Evolutionary conservation across 1,284 basidiomycete species (phyloP), one percentile per base, ranked within the genome.

Genomic region (Gomphus bonarii): DNA sequence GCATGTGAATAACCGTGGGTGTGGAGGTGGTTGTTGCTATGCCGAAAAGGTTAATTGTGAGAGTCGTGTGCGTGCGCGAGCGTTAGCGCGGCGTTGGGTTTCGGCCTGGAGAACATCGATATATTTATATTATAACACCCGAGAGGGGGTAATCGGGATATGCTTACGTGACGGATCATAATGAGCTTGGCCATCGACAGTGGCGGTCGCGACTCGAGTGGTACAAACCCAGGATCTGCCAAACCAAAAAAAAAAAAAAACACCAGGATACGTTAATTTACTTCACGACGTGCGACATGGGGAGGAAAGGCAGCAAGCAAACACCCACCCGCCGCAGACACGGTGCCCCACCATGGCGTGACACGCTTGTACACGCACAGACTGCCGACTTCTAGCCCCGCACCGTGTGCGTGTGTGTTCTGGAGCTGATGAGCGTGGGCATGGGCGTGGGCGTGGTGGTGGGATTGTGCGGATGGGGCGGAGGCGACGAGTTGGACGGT

Each of bases 131-230:
- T n/a, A n/a, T n/a, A n/a, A n/a, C n/a, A n/a, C n/a, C n/a, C n/a
- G n/a, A 16, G 35, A 54, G 10, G 20, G 12, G 36, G 5, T 48
- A 5, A 54, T 33, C 5, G 31, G 30, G 20, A 38, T 44, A n/a
- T 33, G 38, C 55, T 22, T 30, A 50, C 55, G 51, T 57, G 55
- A 28, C 55, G 55, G n/a, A 57, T 31, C 55, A 57, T 57, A 22
- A 57, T 57, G n/a, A 57, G 46, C 31, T 57, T 57, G 5, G 55
- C 55, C 55, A 57, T 57, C 20, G 55, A 57, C 12, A 57, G 38
- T 16, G 55, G 55, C n/a, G 55, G 55, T 6, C 55, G 47, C 28
- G 55, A 50, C 20, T 42, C 55, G 16, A 57, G 43, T 8, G 55
- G 48, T n/a, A 42, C 38, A 51, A 57, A 50, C 10, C 35, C 33